Percentiles rank a stretch among this genome's conserved stretches.
These are phyloP conservation scores for Tanacetum coccineum DNA, from an alignment of 129 eudicot species.

Conservation along the genomic window DNA sequence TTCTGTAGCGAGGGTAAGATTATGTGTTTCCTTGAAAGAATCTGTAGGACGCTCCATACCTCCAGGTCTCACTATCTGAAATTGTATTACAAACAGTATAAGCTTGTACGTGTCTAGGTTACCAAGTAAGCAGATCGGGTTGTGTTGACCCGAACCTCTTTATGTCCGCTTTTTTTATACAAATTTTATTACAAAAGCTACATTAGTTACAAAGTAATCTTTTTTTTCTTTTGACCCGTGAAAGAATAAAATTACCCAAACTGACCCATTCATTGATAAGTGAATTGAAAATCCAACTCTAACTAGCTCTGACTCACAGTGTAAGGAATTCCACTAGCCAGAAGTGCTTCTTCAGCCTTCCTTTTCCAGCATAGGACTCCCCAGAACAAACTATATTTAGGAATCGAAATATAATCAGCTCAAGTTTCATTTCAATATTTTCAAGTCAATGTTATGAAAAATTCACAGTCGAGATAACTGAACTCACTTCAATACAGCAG, in stretches of 20 bases:
- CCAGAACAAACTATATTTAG: slow-evolving; percentile 74
- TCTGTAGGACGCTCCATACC: slow-evolving; percentile 99
- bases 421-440: slow-evolving; percentile 18
- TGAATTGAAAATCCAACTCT: slow-evolving; percentile 1
- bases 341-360: slow-evolving; percentile 94
- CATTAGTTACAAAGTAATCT: background rate
- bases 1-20: slow-evolving; percentile 61
- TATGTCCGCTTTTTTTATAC: background rate
- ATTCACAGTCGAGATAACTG: background rate
- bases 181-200: background rate
- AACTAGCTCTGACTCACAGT: slow-evolving; percentile 59
- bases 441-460: slow-evolving; percentile 1
- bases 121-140: background rate
- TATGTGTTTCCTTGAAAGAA: slow-evolving; percentile 92
- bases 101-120: slow-evolving; percentile 3
- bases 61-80: slow-evolving; percentile 97
- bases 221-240: background rate
- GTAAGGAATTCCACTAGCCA: slow-evolving; percentile 96
- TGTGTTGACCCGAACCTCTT: background rate
- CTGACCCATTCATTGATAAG: slow-evolving; percentile 9
- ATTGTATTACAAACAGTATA: slow-evolving; percentile 4
- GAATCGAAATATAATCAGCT: slow-evolving; percentile 16
- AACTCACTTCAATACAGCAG: slow-evolving; percentile 90
- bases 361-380: slow-evolving; percentile 95
- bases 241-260: background rate